These are phyloP conservation scores for Nemophila menziesii DNA, from an alignment of 257 asterid genomes.

Conservation along the genomic window DNA sequence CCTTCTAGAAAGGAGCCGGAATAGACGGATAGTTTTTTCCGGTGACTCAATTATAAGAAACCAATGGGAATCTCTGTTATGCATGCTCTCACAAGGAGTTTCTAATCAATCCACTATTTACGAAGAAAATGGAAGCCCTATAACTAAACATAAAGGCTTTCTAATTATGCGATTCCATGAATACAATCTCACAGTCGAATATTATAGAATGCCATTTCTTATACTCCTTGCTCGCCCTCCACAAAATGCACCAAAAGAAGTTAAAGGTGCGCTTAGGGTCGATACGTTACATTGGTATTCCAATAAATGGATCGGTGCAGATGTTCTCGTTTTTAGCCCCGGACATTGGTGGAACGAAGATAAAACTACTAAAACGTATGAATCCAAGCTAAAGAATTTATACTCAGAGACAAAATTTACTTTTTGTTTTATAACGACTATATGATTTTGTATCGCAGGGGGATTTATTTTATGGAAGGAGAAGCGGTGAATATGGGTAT, in stretches of 20 bases:
- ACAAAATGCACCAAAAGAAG: slow-evolving; percentile 33
- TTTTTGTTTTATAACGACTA: too few relatives aligned
- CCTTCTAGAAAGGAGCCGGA: slow-evolving; percentile 37
- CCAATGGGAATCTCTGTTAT: slow-evolving; percentile 92
- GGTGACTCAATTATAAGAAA: slow-evolving; percentile 92
- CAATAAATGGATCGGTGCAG: slow-evolving; percentile 57
- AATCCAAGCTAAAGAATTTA: neutral
- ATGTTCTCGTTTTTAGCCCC: slow-evolving; percentile 56
- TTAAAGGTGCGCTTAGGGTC: slow-evolving; percentile 48
- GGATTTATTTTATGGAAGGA: slow-evolving; percentile 68
- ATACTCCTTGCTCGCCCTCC: slow-evolving; percentile 54
- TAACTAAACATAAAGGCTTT: slow-evolving; percentile 74
- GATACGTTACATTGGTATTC: slow-evolving; percentile 72
- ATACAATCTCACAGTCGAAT: slow-evolving; percentile 66
- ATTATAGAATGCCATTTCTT: slow-evolving; percentile 74
- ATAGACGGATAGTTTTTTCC: slow-evolving; percentile 67
- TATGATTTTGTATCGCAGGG: slow-evolving; percentile 34
- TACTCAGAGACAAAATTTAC: neutral
- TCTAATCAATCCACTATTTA: slow-evolving; percentile 40
- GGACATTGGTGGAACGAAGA: slow-evolving; percentile 97
- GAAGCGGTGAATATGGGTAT: slow-evolving; percentile 54
- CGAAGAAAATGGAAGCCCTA: slow-evolving; percentile 66
- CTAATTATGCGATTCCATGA: slow-evolving; percentile 65
- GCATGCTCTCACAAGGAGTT: slow-evolving; percentile 76
- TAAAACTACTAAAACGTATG: slow-evolving; percentile 60